These are phyloP conservation scores for Schizochytrium sp. DNA, from an alignment of 108 stramenopile genomes.

Conservation along the genomic window DNA sequence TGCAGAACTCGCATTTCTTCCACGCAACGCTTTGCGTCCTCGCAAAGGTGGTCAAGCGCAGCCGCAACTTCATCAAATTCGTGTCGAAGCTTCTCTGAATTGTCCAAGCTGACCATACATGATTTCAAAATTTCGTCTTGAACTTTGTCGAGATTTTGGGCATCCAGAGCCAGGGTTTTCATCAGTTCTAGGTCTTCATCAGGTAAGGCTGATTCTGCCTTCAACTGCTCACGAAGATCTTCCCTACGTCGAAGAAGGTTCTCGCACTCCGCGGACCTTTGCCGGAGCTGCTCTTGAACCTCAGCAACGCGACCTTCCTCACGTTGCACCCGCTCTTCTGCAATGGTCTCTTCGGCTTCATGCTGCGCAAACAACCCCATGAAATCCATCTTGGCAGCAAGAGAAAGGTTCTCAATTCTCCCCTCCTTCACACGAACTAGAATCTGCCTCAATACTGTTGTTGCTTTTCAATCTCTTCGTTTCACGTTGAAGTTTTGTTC, in stretches of 20 bases:
- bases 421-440: background rate
- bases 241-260: background rate
- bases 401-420: background rate
- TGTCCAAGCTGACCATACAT: too few relatives aligned
- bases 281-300: background rate
- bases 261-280: background rate
- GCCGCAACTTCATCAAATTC: background rate
- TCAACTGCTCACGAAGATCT: background rate
- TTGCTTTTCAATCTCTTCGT: too few relatives aligned
- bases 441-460: background rate
- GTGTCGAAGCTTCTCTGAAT: background rate
- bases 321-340: background rate
- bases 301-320: background rate
- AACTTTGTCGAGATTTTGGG: background rate
- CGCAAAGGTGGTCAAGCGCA: background rate
- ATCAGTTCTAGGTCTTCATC: background rate
- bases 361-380: background rate
- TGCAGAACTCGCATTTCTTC: background rate
- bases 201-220: background rate
- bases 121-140: background rate
- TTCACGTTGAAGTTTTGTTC: too few relatives aligned
- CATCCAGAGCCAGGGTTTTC: background rate
- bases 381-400: background rate
- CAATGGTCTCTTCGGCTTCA: background rate
- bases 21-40: background rate